Conservation (phyloP, 2,329 filamentous ascomycete genomes). For the Botryotinia globosa region DNA sequence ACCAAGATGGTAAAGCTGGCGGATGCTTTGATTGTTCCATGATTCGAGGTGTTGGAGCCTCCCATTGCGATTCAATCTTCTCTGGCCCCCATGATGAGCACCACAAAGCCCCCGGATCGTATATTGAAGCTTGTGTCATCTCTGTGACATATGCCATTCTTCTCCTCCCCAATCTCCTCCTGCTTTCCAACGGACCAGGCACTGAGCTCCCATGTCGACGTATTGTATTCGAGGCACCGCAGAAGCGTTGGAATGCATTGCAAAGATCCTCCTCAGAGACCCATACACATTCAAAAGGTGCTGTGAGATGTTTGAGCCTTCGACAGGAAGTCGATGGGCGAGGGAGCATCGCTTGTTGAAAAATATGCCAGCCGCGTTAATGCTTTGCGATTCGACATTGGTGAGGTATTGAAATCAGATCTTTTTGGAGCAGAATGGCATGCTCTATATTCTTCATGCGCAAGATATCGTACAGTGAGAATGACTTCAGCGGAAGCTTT, state of each 20-base stretch:
- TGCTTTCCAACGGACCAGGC: constrained; percentile 39
- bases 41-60: constrained; percentile 32
- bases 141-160: constrained; percentile 36
- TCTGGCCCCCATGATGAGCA: constrained; percentile 30
- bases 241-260: constrained; percentile 49
- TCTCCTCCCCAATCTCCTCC: constrained; percentile 38
- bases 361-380: constrained; percentile 14
- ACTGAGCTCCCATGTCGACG: constrained; percentile 39
- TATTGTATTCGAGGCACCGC: constrained; percentile 34
- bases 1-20: constrained; percentile 28
- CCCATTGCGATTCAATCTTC: constrained; percentile 36
- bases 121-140: constrained; percentile 23
- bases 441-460: not conserved
- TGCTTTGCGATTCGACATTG: constrained; percentile 20
- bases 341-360: constrained; percentile 45
- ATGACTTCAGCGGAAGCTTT: not conserved
- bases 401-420: not conserved
- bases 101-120: constrained; percentile 26
- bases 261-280: constrained; percentile 56
- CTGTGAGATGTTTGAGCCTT: constrained; percentile 44
- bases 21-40: constrained; percentile 8
- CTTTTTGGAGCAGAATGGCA: not conserved
- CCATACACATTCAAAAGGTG: constrained; percentile 51
- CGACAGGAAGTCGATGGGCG: constrained; percentile 49
- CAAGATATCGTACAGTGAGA: not conserved